Evolutionary conservation across 768 basidiomycete genomes (phyloP).

Genomic region (Leccinellum albellum): DNA sequence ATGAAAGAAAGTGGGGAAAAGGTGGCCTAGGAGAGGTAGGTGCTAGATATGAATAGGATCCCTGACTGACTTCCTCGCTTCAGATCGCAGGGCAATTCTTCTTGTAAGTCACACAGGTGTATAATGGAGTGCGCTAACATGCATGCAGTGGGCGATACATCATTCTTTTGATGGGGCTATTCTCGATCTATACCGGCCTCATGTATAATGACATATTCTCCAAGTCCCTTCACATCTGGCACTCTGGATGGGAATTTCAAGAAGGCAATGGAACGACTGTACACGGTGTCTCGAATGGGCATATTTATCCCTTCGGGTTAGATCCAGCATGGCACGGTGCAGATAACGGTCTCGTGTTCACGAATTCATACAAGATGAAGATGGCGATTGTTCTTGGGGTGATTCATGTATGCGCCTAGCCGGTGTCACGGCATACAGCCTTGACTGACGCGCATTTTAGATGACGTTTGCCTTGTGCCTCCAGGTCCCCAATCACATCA

Average conservation of each 20-base stretch:
- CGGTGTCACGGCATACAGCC: not conserved
- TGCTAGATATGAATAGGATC: constrained; percentile 5
- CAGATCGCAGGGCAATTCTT: constrained; percentile 88
- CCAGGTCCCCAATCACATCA: constrained; percentile 93
- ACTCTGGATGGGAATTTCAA: constrained; percentile 84
- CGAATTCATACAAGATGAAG: constrained; percentile 99
- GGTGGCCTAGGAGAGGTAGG: constrained; percentile 70
- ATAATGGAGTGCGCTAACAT: constrained; percentile 16
- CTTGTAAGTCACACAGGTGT: constrained; percentile 56
- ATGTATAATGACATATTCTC: constrained; percentile 99
- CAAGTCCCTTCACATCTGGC: constrained; percentile 81
- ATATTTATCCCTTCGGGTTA: constrained; percentile 87
- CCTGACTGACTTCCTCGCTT: constrained; percentile 9
- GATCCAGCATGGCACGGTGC: constrained; percentile 95
- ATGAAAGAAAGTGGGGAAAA: constrained; percentile 78
- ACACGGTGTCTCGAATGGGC: constrained; percentile 53
- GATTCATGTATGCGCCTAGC: constrained; percentile 67
- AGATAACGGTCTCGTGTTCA: constrained; percentile 88
- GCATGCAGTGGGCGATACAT: constrained; percentile 88
- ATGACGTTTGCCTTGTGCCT: constrained; percentile 99
- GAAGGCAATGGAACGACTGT: constrained; percentile 39
- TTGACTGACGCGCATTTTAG: constrained; percentile 40
- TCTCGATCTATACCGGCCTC: constrained; percentile 94
- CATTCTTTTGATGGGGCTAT: constrained; percentile 95
- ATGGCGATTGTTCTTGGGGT: constrained; percentile 97